Conservation (phyloP, 495 filamentous ascomycete species). For the Corynascus novoguineensis region DNA sequence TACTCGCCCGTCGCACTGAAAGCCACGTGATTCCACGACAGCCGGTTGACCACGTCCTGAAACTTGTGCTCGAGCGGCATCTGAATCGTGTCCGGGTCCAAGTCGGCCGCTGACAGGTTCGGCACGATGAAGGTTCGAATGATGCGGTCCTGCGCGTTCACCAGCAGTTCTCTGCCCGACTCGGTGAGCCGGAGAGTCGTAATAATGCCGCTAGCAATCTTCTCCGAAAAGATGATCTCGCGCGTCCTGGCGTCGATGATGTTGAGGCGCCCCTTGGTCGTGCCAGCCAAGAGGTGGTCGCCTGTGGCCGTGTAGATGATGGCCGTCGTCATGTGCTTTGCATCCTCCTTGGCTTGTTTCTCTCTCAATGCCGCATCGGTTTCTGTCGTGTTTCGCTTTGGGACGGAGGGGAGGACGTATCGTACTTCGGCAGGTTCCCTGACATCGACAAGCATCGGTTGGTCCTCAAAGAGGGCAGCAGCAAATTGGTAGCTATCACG, state of each 20-base stretch:
- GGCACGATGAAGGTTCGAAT: constrained; percentile 76
- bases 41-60: constrained; percentile 90
- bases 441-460: constrained; percentile 80
- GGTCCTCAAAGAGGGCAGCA: constrained; percentile 86
- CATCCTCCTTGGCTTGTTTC: constrained; percentile 84
- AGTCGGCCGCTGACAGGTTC: constrained; percentile 46
- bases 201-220: constrained; percentile 79
- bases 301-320: constrained; percentile 80
- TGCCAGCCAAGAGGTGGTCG: constrained; percentile 82
- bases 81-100: constrained; percentile 66
- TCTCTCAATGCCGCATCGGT: constrained; percentile 58
- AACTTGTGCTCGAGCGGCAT: constrained; percentile 96
- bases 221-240: constrained; percentile 77
- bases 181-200: constrained; percentile 78
- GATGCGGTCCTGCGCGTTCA: constrained; percentile 87
- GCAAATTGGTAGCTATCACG: constrained; percentile 66
- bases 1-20: constrained; percentile 92
- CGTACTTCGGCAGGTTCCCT: constrained; percentile 59
- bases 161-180: constrained; percentile 78
- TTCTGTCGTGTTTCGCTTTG: constrained; percentile 63
- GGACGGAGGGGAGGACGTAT: constrained; percentile 72
- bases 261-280: constrained; percentile 91
- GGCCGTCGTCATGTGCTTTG: constrained; percentile 87
- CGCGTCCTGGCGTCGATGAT: constrained; percentile 76
- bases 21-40: constrained; percentile 92